Evolutionary conservation across 2,329 filamentous ascomycete species (phyloP).

Genomic region (Colletotrichum sp.): DNA sequence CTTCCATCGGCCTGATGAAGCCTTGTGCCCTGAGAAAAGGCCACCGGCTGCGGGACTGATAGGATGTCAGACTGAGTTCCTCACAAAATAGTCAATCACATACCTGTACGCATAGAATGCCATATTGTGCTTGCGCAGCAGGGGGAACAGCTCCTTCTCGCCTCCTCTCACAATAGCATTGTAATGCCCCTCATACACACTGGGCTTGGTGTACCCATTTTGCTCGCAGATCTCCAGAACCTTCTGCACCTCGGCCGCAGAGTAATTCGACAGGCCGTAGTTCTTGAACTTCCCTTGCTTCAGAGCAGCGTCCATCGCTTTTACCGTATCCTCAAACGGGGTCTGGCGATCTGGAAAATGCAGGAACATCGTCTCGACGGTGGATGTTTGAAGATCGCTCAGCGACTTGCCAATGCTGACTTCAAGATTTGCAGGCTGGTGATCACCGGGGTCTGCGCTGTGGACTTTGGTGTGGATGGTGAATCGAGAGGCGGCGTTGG

Average conservation of each 20-base stretch:
- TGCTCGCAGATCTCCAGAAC: background rate
- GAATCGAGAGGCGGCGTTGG: background rate
- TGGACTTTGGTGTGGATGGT: background rate
- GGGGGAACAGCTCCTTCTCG: background rate
- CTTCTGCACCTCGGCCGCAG: background rate
- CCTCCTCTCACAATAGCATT: background rate
- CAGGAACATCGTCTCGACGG: background rate
- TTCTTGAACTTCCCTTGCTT: background rate
- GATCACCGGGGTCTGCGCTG: background rate
- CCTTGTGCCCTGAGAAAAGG: background rate
- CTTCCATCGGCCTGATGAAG: background rate
- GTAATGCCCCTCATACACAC: background rate
- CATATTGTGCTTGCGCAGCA: background rate
- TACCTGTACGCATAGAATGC: background rate
- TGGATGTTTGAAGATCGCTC: background rate
- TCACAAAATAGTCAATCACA: rapidly evolving
- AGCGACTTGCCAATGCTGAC: background rate
- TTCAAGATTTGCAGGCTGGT: background rate
- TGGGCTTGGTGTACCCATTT: background rate
- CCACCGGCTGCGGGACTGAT: background rate
- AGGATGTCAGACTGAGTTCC: background rate
- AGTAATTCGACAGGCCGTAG: background rate
- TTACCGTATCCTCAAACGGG: background rate
- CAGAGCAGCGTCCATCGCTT: background rate
- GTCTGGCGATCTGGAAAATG: background rate